Conservation (phyloP, 2,329 filamentous ascomycete genomes). For the Apiospora kogelbergensis region DNA sequence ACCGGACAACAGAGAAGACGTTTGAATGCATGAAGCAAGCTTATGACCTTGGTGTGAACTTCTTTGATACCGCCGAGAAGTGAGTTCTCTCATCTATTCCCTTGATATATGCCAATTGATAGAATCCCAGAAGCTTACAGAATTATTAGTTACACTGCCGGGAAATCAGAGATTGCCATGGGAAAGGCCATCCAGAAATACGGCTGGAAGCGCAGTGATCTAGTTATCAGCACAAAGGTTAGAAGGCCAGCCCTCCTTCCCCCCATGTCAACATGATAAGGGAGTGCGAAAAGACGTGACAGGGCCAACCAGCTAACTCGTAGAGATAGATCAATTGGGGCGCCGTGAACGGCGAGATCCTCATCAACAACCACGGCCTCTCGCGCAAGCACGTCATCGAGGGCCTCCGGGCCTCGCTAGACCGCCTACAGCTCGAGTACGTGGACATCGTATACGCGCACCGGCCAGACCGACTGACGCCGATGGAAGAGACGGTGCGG, state of each 20-base stretch:
- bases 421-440: constrained; percentile 57
- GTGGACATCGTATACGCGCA: constrained; percentile 71
- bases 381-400: constrained; percentile 71
- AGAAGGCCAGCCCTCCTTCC: background rate
- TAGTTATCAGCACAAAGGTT: constrained; percentile 62
- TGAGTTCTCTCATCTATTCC: background rate
- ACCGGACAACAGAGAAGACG: constrained; percentile 47
- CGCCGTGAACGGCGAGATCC: constrained; percentile 56
- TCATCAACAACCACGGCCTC: constrained; percentile 66
- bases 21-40: constrained; percentile 63
- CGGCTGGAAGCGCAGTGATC: constrained; percentile 60
- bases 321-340: constrained; percentile 63
- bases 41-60: constrained; percentile 61
- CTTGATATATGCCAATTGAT: no score
- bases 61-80: constrained; percentile 61
- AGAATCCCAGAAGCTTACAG: background rate
- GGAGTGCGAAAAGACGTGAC: background rate
- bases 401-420: constrained; percentile 59
- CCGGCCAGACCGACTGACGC: constrained; percentile 65
- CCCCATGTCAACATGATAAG: background rate
- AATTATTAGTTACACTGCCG: constrained; percentile 46
- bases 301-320: background rate
- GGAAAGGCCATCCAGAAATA: constrained; percentile 60
- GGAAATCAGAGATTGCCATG: constrained; percentile 64
- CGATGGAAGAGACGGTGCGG: constrained; percentile 70